Conservation (phyloP, 768 basidiomycete genomes). For the Russula lepida region DNA sequence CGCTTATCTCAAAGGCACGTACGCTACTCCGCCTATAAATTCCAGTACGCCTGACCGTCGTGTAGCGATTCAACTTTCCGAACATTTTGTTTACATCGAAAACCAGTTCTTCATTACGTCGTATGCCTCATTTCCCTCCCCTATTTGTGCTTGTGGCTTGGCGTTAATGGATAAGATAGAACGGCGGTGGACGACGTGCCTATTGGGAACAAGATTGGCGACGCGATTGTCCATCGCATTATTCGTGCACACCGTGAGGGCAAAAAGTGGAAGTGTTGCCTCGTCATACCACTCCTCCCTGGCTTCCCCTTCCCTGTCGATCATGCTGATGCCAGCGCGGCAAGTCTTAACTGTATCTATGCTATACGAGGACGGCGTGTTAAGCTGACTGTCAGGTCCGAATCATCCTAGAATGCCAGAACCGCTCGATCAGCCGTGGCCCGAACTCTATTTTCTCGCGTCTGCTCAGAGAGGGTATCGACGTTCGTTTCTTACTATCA, state of each 20-base stretch:
- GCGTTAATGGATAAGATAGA: conserved; percentile 30
- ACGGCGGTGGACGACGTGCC: conserved; percentile 78
- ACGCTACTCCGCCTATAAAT: background rate
- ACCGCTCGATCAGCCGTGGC: conserved; percentile 78
- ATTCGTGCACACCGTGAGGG: conserved; percentile 76
- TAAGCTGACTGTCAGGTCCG: conserved; percentile 50
- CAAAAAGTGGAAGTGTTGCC: conserved; percentile 85
- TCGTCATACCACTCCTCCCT: conserved; percentile 85
- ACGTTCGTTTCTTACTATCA: conserved; percentile 42
- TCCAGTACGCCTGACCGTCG: background rate
- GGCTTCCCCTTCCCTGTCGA: conserved; percentile 93
- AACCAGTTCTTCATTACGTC: conserved; percentile 90
- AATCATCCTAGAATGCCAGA: conserved; percentile 93
- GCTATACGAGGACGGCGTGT: background rate
- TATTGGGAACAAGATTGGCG: conserved; percentile 91
- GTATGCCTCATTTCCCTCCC: conserved; percentile 36
- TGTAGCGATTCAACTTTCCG: conserved; percentile 82
- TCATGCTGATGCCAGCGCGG: conserved; percentile 86
- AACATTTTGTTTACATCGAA: conserved; percentile 98
- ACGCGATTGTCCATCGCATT: conserved; percentile 86
- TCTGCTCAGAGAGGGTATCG: conserved; percentile 77
- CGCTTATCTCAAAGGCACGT: conserved; percentile 78
- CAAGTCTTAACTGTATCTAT: conserved; percentile 32
- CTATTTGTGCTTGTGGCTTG: background rate
- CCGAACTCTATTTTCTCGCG: conserved; percentile 87